Conservation (phyloP, 257 asterid genomes). For the Nyctanthes arbortristis region DNA sequence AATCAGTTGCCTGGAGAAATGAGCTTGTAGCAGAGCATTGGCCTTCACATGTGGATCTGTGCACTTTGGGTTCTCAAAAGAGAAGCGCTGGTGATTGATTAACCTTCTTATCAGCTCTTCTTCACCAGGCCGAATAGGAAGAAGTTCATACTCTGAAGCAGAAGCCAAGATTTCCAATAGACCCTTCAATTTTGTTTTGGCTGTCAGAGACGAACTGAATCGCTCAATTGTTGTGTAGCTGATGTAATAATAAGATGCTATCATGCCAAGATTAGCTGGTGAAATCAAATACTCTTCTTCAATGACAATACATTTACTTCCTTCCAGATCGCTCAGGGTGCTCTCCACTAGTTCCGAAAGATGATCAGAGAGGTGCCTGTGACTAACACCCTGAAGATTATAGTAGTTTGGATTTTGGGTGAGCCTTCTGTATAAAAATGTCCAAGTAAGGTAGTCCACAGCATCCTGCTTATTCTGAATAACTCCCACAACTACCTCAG, state of each 20-base stretch:
- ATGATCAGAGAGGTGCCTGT: constrained; percentile 21
- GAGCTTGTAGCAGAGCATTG: constrained; percentile 13
- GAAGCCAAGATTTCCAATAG: constrained; percentile 5
- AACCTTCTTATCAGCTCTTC: constrained; percentile 16
- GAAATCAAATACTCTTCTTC: constrained; percentile 1
- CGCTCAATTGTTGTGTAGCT: constrained; percentile 8
- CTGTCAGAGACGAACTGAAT: constrained; percentile 3
- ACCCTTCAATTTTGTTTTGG: constrained; percentile 4
- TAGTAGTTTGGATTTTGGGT: constrained; percentile 10
- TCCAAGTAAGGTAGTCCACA: constrained; percentile 21
- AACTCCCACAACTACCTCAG: constrained; percentile 13
- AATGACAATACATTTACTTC: constrained; percentile 3
- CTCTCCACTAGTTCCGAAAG: constrained; percentile 20
- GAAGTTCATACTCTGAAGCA: constrained; percentile 19
- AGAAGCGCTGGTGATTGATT: constrained; percentile 18
- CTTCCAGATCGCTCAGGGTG: constrained; percentile 18
- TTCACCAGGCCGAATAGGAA: constrained; percentile 18
- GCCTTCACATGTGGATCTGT: constrained; percentile 20
- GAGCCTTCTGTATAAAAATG: constrained; percentile 19
- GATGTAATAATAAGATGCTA: constrained; percentile 6
- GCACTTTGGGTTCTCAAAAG: constrained; percentile 12
- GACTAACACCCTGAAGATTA: constrained; percentile 22
- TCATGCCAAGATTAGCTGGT: constrained; percentile 2
- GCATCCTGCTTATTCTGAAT: constrained; percentile 21
- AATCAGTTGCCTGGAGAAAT: constrained; percentile 13